Percentiles rank a stretch among this genome's conserved stretches.
Evolutionary conservation across 2,329 filamentous ascomycete genomes (phyloP).

Genomic region (Conoideocrella luteorostrata): DNA sequence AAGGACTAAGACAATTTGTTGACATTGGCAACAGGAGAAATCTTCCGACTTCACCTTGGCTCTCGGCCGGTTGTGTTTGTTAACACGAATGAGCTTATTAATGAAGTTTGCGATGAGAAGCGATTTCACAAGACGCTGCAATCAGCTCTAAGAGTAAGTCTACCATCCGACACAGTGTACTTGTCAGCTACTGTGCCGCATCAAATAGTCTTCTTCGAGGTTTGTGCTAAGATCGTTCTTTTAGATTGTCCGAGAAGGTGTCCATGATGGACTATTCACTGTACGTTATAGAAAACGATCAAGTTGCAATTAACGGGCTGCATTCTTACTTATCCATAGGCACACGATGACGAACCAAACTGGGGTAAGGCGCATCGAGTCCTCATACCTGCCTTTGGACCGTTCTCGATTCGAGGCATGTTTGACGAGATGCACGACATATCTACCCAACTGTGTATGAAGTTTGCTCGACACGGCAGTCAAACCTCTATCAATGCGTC

Average conservation of each 20-base stretch:
- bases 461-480: constrained; percentile 60
- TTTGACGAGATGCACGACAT: constrained; percentile 66
- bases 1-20: too few species aligned
- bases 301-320: neutral
- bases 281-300: constrained; percentile 23
- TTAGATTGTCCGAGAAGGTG: constrained; percentile 51
- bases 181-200: too few species aligned
- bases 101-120: constrained; percentile 60
- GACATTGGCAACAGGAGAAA: constrained; percentile 43
- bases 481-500: constrained; percentile 50
- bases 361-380: constrained; percentile 63
- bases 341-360: constrained; percentile 43
- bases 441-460: constrained; percentile 57
- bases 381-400: constrained; percentile 64
- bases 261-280: constrained; percentile 63
- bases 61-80: constrained; percentile 43
- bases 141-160: constrained; percentile 37
- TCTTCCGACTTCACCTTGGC: constrained; percentile 50
- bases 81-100: constrained; percentile 47
- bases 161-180: too few species aligned
- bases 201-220: too few species aligned
- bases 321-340: constrained; percentile 26
- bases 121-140: constrained; percentile 56
- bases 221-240: too few species aligned
- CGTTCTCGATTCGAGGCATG: constrained; percentile 61